These are phyloP conservation scores for Moricandia arvensis DNA, from an alignment of 345 rosid species.

Conservation along the genomic window DNA sequence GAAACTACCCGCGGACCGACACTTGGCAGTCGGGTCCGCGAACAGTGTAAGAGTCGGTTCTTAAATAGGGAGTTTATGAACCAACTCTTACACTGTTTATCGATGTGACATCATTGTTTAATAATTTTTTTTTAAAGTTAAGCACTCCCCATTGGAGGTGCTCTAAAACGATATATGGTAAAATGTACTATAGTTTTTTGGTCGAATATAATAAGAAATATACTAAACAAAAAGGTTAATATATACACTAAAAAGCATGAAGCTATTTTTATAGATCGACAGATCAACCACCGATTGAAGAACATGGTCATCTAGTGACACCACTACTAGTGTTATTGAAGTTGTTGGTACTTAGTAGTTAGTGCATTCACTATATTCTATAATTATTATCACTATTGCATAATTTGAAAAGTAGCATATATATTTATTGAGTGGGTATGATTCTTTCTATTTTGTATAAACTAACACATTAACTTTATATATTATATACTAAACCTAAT, in stretches of 20 bases:
- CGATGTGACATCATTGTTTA: too few relatives aligned
- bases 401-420: conserved; percentile 16
- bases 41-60: too few relatives aligned
- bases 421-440: conserved; percentile 9
- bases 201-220: neutral
- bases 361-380: neutral
- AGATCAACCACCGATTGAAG: conserved; percentile 18
- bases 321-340: conserved; percentile 18
- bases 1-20: too few relatives aligned
- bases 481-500: neutral
- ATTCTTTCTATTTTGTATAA: neutral
- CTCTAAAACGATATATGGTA: neutral
- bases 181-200: neutral
- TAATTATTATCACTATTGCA: conserved; percentile 15
- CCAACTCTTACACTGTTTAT: too few relatives aligned
- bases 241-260: neutral
- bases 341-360: conserved; percentile 9
- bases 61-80: too few relatives aligned
- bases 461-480: neutral
- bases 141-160: too few relatives aligned
- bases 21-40: too few relatives aligned
- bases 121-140: too few relatives aligned
- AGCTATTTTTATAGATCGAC: neutral
- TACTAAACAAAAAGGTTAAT: too few relatives aligned
- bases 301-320: conserved; percentile 20